phyloP scores from a whole-genome alignment of 2,329 filamentous ascomycete species.

The Fusarium decemcellulare region DNA sequence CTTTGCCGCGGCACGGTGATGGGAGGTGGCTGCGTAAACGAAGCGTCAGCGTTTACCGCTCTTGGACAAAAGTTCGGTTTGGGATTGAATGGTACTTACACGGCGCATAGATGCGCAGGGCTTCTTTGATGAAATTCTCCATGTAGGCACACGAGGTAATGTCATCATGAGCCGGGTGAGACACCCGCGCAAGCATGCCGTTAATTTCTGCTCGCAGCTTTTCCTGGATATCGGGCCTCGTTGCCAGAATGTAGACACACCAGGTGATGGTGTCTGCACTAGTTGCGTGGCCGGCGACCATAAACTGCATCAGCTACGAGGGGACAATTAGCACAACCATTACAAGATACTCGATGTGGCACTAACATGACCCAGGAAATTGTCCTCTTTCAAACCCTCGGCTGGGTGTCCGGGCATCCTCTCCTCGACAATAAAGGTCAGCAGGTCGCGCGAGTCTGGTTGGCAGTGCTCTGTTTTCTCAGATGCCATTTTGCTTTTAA shows the following conservation, averaged over 20 bases:
- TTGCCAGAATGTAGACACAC: background rate
- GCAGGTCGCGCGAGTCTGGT: background rate
- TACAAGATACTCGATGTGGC: background rate
- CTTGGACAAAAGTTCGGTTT: background rate
- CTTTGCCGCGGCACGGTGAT: background rate
- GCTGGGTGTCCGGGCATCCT: background rate
- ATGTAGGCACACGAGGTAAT: background rate
- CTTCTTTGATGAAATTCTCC: background rate
- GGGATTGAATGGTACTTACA: background rate
- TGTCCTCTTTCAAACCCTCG: background rate
- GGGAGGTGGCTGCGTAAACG: background rate
- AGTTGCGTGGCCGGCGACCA: background rate
- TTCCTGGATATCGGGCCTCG: background rate
- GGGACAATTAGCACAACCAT: background rate
- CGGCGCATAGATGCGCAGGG: background rate
- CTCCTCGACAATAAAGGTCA: background rate
- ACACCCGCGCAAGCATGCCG: background rate
- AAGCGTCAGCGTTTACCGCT: background rate
- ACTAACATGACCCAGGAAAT: background rate
- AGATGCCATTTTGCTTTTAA: background rate
- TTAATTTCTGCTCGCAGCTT: background rate
- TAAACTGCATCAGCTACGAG: background rate
- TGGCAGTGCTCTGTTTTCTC: background rate
- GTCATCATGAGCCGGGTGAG: background rate
- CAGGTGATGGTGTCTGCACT: conserved; percentile 1